Evolutionary conservation across 2,329 filamentous ascomycete genomes (phyloP).

Genomic region (Arachnomyces sp.): DNA sequence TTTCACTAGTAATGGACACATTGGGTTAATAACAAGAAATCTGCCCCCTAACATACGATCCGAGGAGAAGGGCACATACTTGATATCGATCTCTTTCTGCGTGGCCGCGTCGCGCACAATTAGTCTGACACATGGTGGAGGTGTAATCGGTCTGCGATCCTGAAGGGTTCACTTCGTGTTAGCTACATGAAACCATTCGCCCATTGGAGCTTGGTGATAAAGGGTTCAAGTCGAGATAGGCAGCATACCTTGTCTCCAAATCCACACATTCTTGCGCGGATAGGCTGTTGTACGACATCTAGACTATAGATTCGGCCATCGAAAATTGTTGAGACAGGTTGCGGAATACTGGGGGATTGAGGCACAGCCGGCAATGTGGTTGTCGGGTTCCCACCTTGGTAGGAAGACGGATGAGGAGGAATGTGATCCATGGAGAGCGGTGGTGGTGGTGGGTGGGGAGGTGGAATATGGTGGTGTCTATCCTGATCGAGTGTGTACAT

Average conservation of each 20-base stretch:
- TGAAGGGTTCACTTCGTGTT: constrained; percentile 29
- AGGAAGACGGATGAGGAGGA: constrained; percentile 19
- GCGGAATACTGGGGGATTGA: constrained; percentile 28
- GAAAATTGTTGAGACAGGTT: constrained; percentile 32
- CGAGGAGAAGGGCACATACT: constrained; percentile 48
- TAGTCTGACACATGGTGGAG: constrained; percentile 82
- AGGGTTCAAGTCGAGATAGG: constrained; percentile 6
- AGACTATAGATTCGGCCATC: constrained; percentile 51
- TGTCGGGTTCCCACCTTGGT: constrained; percentile 24
- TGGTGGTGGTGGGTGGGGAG: constrained; percentile 21
- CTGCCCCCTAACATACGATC: too few species aligned
- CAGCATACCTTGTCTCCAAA: constrained; percentile 85
- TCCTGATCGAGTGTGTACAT: constrained; percentile 34
- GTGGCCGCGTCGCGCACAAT: constrained; percentile 68
- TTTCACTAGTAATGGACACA: constrained; percentile 45
- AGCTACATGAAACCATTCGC: constrained; percentile 11
- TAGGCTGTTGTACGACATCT: constrained; percentile 80
- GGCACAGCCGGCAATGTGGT: constrained; percentile 22
- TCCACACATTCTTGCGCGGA: constrained; percentile 93
- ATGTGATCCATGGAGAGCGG: constrained; percentile 36
- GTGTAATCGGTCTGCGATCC: constrained; percentile 93
- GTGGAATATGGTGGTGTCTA: constrained; percentile 27
- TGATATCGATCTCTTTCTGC: constrained; percentile 74
- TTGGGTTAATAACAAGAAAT: constrained; percentile 4
- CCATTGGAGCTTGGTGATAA: constrained; percentile 8